Evolutionary conservation across 495 filamentous ascomycete genomes (phyloP), one percentile per base, ranked within the genome.

Genomic region (Aspergillus taichungensis): DNA sequence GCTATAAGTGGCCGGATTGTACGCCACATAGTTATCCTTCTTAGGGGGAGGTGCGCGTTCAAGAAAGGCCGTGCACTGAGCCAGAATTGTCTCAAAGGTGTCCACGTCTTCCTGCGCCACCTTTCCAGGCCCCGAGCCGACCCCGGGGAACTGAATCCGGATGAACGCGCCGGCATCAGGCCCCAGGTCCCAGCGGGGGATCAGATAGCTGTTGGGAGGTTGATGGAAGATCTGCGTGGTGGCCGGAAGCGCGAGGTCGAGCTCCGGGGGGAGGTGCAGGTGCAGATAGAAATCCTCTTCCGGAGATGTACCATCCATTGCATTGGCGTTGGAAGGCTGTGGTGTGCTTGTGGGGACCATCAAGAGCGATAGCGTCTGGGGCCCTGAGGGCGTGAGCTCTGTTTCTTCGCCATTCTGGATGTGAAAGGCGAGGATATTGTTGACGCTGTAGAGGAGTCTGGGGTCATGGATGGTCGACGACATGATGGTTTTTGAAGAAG

Each of bases 201-300:
- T 94, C 31, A 96, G 71, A 61, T 96, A 96, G 69, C 83, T 88
- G 39, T 73, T 76, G 3, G 88, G 89, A 6, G 87, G 87, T 66
- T 95, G 86, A 57, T 94, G 88, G 64, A 89, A 96, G 56, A 96
- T 91, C 60, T 96, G 89, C 6, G 89, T 95, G 0, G 88, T 94
- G 13, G 89, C 89, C 10, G 89, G 89, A 11, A 96, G 68, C 1
- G 89, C 84, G 6, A 96, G 77, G 54, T 95, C 89, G 51, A 96
- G 75, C 71, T 94, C 89, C n/a, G 89, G 89, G 10, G 89, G 89
- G 1, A 96, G 80, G 52, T 92, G 83, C 31, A 96, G 78, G 58
- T 96, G 89, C 1, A 96, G 81, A 60, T 95, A 96, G 69, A 94
- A 96, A 66, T 96, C 89, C 59, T 94, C 85, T 56, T 94, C 87